A percentile compares a stretch with the other conserved stretches of the same genome.
These are phyloP conservation scores for Speleostelium caveatum DNA, from an alignment of 78 protist species.

Conservation along the genomic window DNA sequence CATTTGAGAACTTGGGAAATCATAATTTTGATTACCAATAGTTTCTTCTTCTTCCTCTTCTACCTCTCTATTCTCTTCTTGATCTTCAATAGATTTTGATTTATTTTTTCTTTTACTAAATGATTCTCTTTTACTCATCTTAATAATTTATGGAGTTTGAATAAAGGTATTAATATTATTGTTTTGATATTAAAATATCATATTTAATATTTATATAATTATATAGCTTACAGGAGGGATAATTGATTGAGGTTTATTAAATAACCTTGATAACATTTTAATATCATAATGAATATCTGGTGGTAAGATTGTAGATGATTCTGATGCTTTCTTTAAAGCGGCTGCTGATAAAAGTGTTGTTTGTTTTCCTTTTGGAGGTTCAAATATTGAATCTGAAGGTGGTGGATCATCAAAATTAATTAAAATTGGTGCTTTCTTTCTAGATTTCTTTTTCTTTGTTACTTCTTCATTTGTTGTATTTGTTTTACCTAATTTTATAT, in stretches of 20 bases:
- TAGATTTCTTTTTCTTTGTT: conserved; percentile 1
- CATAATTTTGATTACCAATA: neutral
- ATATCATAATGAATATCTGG: conserved; percentile 78
- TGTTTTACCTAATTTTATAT: conserved; percentile 11
- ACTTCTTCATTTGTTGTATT: neutral
- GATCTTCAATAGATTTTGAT: too few species aligned
- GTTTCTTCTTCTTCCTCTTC: neutral
- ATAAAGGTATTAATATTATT: too few species aligned
- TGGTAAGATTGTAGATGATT: conserved; percentile 67
- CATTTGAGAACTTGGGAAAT: conserved; percentile 38
- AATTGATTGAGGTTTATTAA: conserved; percentile 80
- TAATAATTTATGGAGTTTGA: neutral
- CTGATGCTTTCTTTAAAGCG: conserved; percentile 37
- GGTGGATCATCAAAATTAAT: conserved; percentile 71
- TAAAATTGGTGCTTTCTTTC: conserved; percentile 11
- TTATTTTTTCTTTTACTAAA: conserved; percentile 20
- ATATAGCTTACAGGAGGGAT: conserved; percentile 56
- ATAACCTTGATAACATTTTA: conserved; percentile 55
- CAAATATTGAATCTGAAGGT: conserved; percentile 49
- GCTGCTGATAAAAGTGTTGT: conserved; percentile 48
- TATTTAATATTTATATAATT: neutral
- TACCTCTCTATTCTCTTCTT: neutral
- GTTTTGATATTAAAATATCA: neutral
- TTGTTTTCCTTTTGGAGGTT: conserved; percentile 40
- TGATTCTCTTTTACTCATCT: conserved; percentile 65